Conservation (phyloP, 768 basidiomycete species). For the Boletus fagicola region DNA sequence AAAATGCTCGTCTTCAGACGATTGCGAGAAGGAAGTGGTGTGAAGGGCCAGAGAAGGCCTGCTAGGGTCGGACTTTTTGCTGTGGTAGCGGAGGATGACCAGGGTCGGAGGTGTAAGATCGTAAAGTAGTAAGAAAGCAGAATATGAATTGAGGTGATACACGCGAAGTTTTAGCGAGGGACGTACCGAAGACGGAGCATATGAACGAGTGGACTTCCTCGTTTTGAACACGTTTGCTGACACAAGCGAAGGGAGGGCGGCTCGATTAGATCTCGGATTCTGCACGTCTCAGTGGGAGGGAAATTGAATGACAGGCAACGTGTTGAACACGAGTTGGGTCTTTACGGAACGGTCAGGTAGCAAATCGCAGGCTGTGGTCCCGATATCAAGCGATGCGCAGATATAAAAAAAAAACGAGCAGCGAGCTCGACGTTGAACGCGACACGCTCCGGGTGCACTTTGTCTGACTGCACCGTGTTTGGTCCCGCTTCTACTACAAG, state of each 20-base stretch:
- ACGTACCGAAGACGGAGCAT: constrained; percentile 87
- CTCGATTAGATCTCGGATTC: constrained; percentile 33
- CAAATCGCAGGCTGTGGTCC: constrained; percentile 1
- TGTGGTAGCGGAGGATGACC: constrained; percentile 32
- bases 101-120: constrained; percentile 25
- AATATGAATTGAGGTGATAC: constrained; percentile 28
- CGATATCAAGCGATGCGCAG: neutral
- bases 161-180: constrained; percentile 27
- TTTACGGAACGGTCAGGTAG: constrained; percentile 30
- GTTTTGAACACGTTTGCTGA: constrained; percentile 67
- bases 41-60: constrained; percentile 47
- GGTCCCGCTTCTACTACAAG: neutral
- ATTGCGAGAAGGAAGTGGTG: constrained; percentile 28
- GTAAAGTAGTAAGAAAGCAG: constrained; percentile 12
- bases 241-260: constrained; percentile 25
- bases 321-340: constrained; percentile 68
- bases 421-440: constrained; percentile 4
- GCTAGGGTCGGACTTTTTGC: constrained; percentile 73
- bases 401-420: neutral
- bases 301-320: constrained; percentile 54
- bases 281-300: constrained; percentile 16
- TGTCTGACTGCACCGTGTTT: neutral
- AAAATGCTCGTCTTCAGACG: constrained; percentile 40
- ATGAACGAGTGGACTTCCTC: constrained; percentile 41
- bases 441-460: neutral